These are phyloP conservation scores for Hyparrhenia diplandra DNA, from an alignment of 176 grass and related monocot genomes.

Conservation along the genomic window DNA sequence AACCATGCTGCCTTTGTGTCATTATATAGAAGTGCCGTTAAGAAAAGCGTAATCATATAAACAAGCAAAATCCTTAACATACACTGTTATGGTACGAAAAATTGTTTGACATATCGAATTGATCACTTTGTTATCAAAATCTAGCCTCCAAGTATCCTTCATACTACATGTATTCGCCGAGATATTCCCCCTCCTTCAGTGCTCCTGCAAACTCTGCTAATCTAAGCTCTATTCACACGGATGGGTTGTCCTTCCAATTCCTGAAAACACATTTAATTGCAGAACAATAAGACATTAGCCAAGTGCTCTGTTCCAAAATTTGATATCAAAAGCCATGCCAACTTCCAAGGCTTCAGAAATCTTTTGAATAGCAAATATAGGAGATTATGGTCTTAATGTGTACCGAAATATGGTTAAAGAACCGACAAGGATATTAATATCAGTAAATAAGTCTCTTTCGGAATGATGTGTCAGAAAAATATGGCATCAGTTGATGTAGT, in stretches of 20 bases:
- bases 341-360: neutral
- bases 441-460: neutral
- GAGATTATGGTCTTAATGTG: neutral
- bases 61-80: conserved; percentile 23
- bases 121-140: conserved; percentile 23
- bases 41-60: conserved; percentile 17
- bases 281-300: conserved; percentile 3
- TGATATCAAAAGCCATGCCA: neutral
- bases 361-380: neutral
- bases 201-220: conserved; percentile 8
- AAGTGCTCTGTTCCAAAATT: neutral
- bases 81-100: conserved; percentile 35
- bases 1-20: neutral
- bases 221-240: conserved; percentile 87
- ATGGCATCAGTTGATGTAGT: neutral
- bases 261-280: conserved; percentile 47
- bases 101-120: neutral
- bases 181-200: neutral
- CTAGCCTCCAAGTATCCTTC: conserved; percentile 19
- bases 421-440: neutral
- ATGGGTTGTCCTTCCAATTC: conserved; percentile 95
- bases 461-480: neutral
- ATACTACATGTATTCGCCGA: conserved; percentile 3
- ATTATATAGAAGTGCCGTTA: neutral
- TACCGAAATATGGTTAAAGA: neutral